These are phyloP conservation scores for Backusella psychrophila DNA, from an alignment of 192 early-diverging fungal genomes.

Conservation along the genomic window DNA sequence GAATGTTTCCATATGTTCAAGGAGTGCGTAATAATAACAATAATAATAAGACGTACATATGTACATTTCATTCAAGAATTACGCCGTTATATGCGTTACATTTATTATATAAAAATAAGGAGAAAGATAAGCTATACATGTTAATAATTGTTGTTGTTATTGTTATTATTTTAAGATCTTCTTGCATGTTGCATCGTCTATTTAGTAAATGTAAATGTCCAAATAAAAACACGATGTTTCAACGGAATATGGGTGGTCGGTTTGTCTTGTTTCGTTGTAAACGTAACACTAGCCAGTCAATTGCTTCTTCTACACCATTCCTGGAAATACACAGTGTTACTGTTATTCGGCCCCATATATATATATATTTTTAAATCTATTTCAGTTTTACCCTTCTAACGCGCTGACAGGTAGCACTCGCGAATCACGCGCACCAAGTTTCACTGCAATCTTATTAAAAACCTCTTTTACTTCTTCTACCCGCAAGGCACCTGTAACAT, in stretches of 20 bases:
- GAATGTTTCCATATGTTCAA: conserved; percentile 1
- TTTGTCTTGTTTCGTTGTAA: conserved; percentile 80
- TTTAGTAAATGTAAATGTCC: neutral
- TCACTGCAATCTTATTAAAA: conserved; percentile 85
- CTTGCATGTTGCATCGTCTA: conserved; percentile 1
- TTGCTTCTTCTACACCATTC: conserved; percentile 79
- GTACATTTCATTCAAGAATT: conserved; percentile 5
- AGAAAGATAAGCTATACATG: neutral
- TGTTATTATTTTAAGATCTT: conserved; percentile 4
- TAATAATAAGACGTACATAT: neutral
- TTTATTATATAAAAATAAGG: neutral
- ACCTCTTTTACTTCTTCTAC: conserved; percentile 88
- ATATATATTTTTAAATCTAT: no score
- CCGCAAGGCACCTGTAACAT: conserved; percentile 61
- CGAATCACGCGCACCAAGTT: conserved; percentile 82
- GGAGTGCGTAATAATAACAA: neutral
- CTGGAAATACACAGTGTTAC: conserved; percentile 34
- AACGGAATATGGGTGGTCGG: conserved; percentile 72
- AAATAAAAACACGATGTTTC: conserved; percentile 12
- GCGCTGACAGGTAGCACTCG: conserved; percentile 83
- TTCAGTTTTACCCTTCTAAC: conserved; percentile 66
- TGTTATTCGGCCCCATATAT: neutral
- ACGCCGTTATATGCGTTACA: neutral
- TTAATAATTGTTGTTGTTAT: neutral
- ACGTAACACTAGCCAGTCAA: conserved; percentile 89